Percentiles rank a stretch among this genome's conserved stretches.
Conservation (phyloP, 306 rosid genomes). For the Prunus armeniaca region DNA sequence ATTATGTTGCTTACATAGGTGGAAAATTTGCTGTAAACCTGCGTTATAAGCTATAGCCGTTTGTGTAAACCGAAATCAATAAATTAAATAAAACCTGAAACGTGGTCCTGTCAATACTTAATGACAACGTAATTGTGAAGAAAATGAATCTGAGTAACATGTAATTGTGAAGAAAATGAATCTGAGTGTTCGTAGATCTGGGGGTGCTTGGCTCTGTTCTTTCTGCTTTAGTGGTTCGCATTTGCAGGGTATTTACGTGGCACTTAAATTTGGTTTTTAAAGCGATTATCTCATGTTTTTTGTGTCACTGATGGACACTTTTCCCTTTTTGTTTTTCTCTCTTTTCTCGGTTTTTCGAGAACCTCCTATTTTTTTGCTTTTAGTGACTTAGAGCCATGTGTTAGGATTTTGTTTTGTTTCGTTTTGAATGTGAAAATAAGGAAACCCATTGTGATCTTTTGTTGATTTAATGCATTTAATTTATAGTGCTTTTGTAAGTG, state of each 20-base stretch:
- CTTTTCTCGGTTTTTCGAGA: not conserved
- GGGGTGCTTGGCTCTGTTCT: not conserved
- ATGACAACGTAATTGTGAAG: not conserved
- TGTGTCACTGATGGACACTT: not conserved
- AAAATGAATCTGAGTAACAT: not conserved
- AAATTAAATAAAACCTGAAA: not conserved
- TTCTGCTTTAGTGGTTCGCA: not conserved
- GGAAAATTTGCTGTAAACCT: conserved; percentile 11
- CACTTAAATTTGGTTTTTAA: not conserved
- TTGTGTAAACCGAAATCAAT: not conserved
- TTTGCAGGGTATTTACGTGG: not conserved
- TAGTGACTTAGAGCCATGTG: not conserved
- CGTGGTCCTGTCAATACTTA: not conserved
- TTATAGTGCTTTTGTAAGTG: not conserved
- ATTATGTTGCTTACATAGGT: not conserved
- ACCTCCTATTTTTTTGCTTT: not conserved
- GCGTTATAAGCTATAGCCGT: not conserved
- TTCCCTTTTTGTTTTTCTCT: not conserved
- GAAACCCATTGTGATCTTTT: not conserved
- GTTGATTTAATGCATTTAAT: not conserved
- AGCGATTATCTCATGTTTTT: not conserved
- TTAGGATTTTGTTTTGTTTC: not conserved
- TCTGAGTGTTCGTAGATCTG: not conserved
- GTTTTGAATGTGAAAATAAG: not conserved
- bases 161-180: not conserved